Base-by-base conservation (phyloP, 2,329 filamentous ascomycete species). In the Trichothecium sympodiale region DNA sequence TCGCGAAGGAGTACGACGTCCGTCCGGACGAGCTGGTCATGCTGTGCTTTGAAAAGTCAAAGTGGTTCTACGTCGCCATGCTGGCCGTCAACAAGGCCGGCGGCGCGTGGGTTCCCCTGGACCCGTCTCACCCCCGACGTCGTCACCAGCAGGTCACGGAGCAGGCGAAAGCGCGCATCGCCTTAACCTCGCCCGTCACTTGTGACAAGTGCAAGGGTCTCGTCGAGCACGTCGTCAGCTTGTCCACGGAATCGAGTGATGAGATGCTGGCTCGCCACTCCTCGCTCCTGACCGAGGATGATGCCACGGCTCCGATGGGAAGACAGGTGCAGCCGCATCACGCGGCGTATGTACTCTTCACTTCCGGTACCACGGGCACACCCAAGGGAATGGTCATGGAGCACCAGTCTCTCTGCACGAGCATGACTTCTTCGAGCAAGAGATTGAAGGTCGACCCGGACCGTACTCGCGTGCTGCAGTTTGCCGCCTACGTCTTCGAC, bases 71-170 rank as follows among this genome's bases (percentile, higher is more conserved):
- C 4, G 44, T 54, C 2, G 41, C 46, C 10, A 50, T 55, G 36
- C 33, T 55, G 1, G 52, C 43, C 0, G 40, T 53, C 5, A 43
- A 51, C 31, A 51, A 50, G 34, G 38, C 51, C 1, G 54, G 54
- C 6, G 52, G 45, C 3, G 49, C 46, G 1, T 52, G 53, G 23
- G 48, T 1, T 47, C 49, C n/a, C 39, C 57, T n/a, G 54, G 55
- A 32, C 34, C 43, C 4, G 34, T 36, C 3, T 33, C 39, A 14
- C 45, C 43, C 7, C 18, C 8, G 8, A 28, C 5, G 10, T 40
- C 5, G 29, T 40, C n/a, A 20, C 17, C n/a, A n/a, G n/a, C n/a
- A n/a, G n/a, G n/a, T n/a, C n/a, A n/a, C n/a, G n/a, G n/a, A n/a
- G n/a, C n/a, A n/a, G n/a, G n/a, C n/a, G 9, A 25, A 20, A 12